Evolutionary conservation across 2,329 filamentous ascomycete species (phyloP), one percentile per base, ranked within the genome.

Genomic region (Diaporthe sp.): DNA sequence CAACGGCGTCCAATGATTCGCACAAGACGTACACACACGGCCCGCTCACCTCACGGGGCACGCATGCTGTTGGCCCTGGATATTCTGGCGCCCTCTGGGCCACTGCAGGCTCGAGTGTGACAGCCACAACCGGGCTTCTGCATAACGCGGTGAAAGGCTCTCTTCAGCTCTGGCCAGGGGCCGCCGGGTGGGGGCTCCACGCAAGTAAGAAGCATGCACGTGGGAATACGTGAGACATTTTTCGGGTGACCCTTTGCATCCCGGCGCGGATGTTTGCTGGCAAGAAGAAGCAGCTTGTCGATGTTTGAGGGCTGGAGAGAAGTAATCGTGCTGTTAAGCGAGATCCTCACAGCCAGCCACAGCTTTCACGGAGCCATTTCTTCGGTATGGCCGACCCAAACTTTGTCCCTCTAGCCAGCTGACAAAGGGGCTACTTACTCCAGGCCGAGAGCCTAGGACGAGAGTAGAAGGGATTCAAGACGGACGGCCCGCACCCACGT

Each of bases 141-240:
- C 71, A 73, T 71, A 47, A 70, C 71, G 57, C 71, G 74, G 74
- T 75, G 74, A 66, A 40, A 38, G 19, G 35, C 19, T 28, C 58
- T 70, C 45, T 42, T 71, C 70, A 64, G 57, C 54, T 64, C 57
- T 58, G 45, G 28, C 47, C 70, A 54, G 70, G 70, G 57, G 57
- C 45, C 28, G 40, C n/a, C 25, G 25, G 52, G 54, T 22, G 38
- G 66, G 66, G 66, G 66, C 30, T 30, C 52, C 57, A 45, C 47
- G 33, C 33, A 54, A 68, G 47, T 54, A n/a, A 38, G 64, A 68
- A 68, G 64, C 30, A 68, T 68, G 47, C 64, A 68, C 45, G 64
- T 68, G 64, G 47, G 47, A 67, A 40, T 28, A 28, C 45, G 70
- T 72, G 70, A 72, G 70, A 72, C 70, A 72, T 33, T 52, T 52